These are phyloP conservation scores for Metarhizium anisopliae DNA, from an alignment of 2,329 filamentous ascomycete species.

Conservation along the genomic window DNA sequence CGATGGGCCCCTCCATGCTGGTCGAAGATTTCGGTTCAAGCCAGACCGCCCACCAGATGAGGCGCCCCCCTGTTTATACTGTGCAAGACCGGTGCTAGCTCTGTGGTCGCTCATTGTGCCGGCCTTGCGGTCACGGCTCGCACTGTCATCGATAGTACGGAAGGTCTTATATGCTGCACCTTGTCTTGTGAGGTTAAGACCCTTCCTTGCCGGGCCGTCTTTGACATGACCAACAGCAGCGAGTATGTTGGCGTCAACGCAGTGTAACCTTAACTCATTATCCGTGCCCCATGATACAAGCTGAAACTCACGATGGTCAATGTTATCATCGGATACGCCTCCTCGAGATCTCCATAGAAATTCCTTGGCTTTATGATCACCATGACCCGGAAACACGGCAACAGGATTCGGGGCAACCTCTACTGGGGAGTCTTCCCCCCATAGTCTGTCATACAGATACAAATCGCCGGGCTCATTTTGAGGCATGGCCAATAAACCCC, in stretches of 20 bases:
- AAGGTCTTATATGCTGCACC: slow-evolving; percentile 83
- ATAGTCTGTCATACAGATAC: slow-evolving; percentile 69
- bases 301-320: slow-evolving; percentile 83
- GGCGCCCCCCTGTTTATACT: slow-evolving; percentile 33
- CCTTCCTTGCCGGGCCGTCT: slow-evolving; percentile 54
- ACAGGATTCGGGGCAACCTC: slow-evolving; percentile 41
- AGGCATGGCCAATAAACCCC: slow-evolving; percentile 81
- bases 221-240: slow-evolving; percentile 64
- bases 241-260: slow-evolving; percentile 55
- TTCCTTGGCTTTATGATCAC: slow-evolving; percentile 69
- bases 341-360: slow-evolving; percentile 84
- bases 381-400: slow-evolving; percentile 51
- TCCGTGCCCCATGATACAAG: slow-evolving; percentile 90
- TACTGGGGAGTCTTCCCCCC: slow-evolving; percentile 31
- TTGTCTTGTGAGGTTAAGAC: slow-evolving; percentile 66
- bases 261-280: slow-evolving; percentile 70
- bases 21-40: slow-evolving; percentile 19
- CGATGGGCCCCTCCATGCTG: slow-evolving; percentile 45
- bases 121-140: slow-evolving; percentile 47
- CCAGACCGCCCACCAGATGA: slow-evolving; percentile 34
- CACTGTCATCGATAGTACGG: slow-evolving; percentile 56
- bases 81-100: slow-evolving; percentile 32
- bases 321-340: slow-evolving; percentile 51
- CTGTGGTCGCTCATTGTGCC: slow-evolving; percentile 55
- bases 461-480: slow-evolving; percentile 79